Evolutionary conservation across 2,329 filamentous ascomycete species (phyloP), one percentile per base, ranked within the genome.

Genomic region (Aspergillus tubingensis): DNA sequence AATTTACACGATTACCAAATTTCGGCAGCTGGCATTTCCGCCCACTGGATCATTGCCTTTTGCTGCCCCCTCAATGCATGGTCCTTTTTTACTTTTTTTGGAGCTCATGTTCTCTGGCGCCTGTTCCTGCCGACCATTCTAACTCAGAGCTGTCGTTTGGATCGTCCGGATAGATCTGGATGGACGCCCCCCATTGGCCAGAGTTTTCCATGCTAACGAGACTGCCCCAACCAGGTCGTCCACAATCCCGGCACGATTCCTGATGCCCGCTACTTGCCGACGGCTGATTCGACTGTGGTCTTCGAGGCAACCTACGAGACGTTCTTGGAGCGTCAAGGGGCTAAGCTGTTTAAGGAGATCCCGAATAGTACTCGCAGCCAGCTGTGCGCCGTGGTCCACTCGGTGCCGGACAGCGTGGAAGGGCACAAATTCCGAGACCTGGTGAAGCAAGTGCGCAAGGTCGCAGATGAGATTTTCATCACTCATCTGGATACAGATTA

Each of bases 161-260:
- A 49, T 49, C 47, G 47, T 15, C 47, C 47, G 47, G 47, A 50
- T 50, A 30, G 47, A 50, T 50, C 47, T 15, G 21, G 44, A 49
- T 49, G 23, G 23, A 25, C 8, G 47, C 32, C 27, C 13, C 21
- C 19, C 23, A 57, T 61, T 59, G 57, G 48, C n/a, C 41, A n/a
- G 30, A 32, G n/a, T 48, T 62, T 62, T 21, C 51, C 62, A 48
- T 70, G 68, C 65, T 70, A 53, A 53, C 30, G 32, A 39, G 30
- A 25, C 17, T 7, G 4, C 2, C 32, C 4, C 32, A 13, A 36
- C 10, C 57, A 79, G 73, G 68, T 80, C 49, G 73, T 81, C 36
- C 78, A 80, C 67, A 82, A 82, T 61, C 80, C 80, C 4, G 80
- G 80, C 23, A 74, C 76, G 5, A 71, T 81, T 13, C 77, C 79